Evolutionary conservation across 2,329 filamentous ascomycete species (phyloP), one percentile per base, ranked within the genome.

Genomic region (Ophiocordyceps robertsii): DNA sequence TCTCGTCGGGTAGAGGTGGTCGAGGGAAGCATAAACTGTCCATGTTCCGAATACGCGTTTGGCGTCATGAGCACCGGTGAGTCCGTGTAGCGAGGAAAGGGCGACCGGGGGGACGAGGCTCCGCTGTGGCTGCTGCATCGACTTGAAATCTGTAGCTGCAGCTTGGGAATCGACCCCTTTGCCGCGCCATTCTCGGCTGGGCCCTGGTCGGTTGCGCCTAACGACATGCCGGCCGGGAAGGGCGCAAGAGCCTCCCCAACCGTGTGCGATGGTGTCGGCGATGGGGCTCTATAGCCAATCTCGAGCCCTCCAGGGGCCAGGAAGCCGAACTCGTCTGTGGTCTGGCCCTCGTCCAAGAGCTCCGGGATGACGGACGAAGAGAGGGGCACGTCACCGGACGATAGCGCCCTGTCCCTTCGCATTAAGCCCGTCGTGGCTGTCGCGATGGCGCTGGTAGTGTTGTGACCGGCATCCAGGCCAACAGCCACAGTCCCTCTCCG

Each of bases 81-180:
- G 47, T 89, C 84, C 3, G 72, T 69, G 48, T 78, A 84, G 6
- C 68, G 60, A 2, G 84, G 84, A 47, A 92, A 90, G 0, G 83
- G 80, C 4, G 75, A 73, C 5, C 69, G 60, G 1, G 70, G 67
- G 2, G 72, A 70, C 0, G 70, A 70, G 17, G 56, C 56, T 21
- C 63, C 64, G 43, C 67, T 73, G 24, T 62, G 58, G 37, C 60
- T 64, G 39, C 61, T 59, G 13, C 60, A 58, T 3, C 62, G 62
- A 37, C 63, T 67, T 1, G 72, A 68, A 29, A 75, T 75, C 14
- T 66, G 63, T 9, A 76, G 55, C 16, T 61, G 60, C 11, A 72
- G 58, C 21, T 54, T 48, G 33, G 53, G 49, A 6, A 46, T 33
- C 12, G 47, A 31, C n/a, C 46, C 24, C 36, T 47, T 44, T 2